phyloP scores from a whole-genome alignment of 805 yeast species.

The Lachancea fermentati region DNA sequence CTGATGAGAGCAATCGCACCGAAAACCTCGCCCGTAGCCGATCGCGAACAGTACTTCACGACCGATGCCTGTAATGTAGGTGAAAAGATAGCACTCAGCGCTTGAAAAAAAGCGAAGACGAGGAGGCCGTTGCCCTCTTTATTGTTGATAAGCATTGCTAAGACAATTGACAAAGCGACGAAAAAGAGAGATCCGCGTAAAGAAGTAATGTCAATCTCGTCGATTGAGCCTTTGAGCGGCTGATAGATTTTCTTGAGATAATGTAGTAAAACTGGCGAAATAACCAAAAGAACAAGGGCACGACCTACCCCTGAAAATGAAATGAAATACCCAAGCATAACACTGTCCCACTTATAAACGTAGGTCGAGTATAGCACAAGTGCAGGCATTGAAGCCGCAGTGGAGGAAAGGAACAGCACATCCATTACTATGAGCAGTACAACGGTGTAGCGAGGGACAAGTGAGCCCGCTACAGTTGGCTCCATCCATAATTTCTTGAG shows the following conservation, averaged over 20 bases:
- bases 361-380: conserved; percentile 49
- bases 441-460: conserved; percentile 41
- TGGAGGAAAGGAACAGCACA: conserved; percentile 36
- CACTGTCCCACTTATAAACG: conserved; percentile 48
- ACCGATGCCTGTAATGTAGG: conserved; percentile 58
- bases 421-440: conserved; percentile 47
- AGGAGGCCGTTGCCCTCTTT: conserved; percentile 22
- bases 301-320: conserved; percentile 46
- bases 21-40: conserved; percentile 62
- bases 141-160: conserved; percentile 28
- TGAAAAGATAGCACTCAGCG: conserved; percentile 45
- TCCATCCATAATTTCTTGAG: conserved; percentile 48
- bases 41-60: conserved; percentile 55
- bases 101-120: conserved; percentile 33
- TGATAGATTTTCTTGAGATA: conserved; percentile 34
- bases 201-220: conserved; percentile 43
- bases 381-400: conserved; percentile 38
- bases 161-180: conserved; percentile 36
- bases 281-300: conserved; percentile 42
- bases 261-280: conserved; percentile 46
- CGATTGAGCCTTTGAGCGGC: conserved; percentile 41
- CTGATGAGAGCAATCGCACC: conserved; percentile 62
- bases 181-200: conserved; percentile 29
- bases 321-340: conserved; percentile 49
- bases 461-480: conserved; percentile 27